phyloP scores from a whole-genome alignment of 106 monocot genomes.

The Dactylorhiza incarnata region DNA sequence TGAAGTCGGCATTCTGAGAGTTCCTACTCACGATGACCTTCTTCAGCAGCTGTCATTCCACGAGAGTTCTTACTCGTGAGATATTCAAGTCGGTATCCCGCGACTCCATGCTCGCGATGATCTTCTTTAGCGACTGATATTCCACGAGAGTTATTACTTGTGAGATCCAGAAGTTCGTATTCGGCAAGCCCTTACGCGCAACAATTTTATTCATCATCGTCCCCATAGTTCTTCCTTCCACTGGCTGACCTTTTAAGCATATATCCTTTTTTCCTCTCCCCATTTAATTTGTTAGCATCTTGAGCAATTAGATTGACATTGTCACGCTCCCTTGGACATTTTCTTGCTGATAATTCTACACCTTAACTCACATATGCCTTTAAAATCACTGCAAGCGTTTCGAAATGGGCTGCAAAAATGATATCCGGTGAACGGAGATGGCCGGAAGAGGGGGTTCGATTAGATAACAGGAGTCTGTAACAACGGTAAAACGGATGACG shows the following conservation, averaged over 20 bases:
- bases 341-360: neutral
- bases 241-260: slow-evolving; percentile 14
- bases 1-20: no score
- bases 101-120: no score
- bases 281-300: slow-evolving; percentile 15
- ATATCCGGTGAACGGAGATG: neutral
- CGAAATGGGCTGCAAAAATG: neutral
- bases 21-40: no score
- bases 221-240: slow-evolving; percentile 17
- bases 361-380: neutral
- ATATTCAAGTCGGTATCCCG: no score
- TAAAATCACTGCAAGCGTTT: neutral
- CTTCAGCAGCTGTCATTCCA: no score
- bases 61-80: no score
- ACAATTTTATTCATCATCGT: slow-evolving; percentile 28
- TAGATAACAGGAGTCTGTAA: neutral
- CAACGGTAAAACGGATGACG: no score
- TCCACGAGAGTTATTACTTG: no score
- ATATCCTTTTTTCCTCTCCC: slow-evolving; percentile 17
- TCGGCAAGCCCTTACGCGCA: no score
- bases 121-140: no score
- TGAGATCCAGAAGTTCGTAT: no score
- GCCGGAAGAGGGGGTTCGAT: neutral
- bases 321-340: neutral
- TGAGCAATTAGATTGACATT: neutral